Evolutionary conservation across 2,329 filamentous ascomycete species (phyloP).

Genomic region (Aspergillus awamori): DNA sequence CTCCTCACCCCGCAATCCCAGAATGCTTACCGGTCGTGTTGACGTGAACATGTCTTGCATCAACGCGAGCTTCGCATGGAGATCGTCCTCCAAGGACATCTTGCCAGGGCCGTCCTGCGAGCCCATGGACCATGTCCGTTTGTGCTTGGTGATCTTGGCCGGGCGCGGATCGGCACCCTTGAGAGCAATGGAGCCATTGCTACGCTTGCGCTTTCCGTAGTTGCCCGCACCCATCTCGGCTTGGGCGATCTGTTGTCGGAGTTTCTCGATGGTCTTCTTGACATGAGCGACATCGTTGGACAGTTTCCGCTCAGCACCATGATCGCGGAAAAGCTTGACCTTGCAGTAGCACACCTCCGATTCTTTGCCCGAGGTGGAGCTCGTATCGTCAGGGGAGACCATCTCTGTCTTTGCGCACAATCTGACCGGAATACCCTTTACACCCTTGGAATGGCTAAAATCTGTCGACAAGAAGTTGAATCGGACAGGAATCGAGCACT

Average conservation of each 20-base stretch:
- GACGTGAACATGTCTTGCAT: slow-evolving; percentile 54
- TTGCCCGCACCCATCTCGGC: slow-evolving; percentile 63
- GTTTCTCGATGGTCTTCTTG: slow-evolving; percentile 93
- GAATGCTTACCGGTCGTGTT: slow-evolving; percentile 45
- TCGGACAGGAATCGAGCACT: slow-evolving; percentile 85
- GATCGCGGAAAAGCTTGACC: slow-evolving; percentile 94
- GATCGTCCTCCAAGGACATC: slow-evolving; percentile 46
- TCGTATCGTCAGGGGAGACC: slow-evolving; percentile 57
- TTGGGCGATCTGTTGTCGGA: slow-evolving; percentile 90
- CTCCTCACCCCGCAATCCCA: slow-evolving; percentile 47
- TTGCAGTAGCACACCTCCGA: slow-evolving; percentile 91
- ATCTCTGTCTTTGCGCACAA: slow-evolving; percentile 87
- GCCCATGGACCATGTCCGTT: slow-evolving; percentile 92
- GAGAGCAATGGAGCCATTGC: slow-evolving; percentile 53
- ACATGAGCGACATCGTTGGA: slow-evolving; percentile 94
- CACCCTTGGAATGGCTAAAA: slow-evolving; percentile 97
- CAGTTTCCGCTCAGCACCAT: slow-evolving; percentile 91
- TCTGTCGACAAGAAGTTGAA: slow-evolving; percentile 99
- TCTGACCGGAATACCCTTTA: slow-evolving; percentile 94
- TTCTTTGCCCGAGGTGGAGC: slow-evolving; percentile 31
- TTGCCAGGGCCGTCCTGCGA: slow-evolving; percentile 58
- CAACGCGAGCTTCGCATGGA: slow-evolving; percentile 46
- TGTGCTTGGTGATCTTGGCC: slow-evolving; percentile 87
- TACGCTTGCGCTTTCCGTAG: slow-evolving; percentile 64
- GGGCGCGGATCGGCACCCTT: slow-evolving; percentile 59